Conservation (phyloP, 352 stramenopile genomes). For the Phytophthora vignae region DNA sequence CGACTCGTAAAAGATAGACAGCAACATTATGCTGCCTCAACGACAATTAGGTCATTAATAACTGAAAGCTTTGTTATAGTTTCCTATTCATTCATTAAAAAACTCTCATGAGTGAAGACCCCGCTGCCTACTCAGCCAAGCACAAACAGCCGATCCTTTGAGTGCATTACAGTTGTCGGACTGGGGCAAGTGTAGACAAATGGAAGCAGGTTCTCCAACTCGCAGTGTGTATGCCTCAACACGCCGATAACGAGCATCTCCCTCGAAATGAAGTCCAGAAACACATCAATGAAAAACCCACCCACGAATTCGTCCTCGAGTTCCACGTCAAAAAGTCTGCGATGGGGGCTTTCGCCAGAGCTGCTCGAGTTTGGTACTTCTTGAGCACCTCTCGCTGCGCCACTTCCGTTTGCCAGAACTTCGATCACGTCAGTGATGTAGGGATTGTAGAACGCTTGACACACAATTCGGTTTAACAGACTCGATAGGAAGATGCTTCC, state of each 20-base stretch:
- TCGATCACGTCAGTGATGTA: slow-evolving; percentile 76
- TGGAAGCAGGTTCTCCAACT: slow-evolving; percentile 64
- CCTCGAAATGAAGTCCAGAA: slow-evolving; percentile 50
- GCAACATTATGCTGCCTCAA: background rate
- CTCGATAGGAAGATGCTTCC: slow-evolving; percentile 65
- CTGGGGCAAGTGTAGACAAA: slow-evolving; percentile 74
- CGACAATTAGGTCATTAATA: background rate
- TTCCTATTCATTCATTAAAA: no score
- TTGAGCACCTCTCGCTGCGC: background rate
- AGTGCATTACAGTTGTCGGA: slow-evolving; percentile 51
- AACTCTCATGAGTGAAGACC: no score
- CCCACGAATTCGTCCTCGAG: slow-evolving; percentile 52
- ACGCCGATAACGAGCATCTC: slow-evolving; percentile 64
- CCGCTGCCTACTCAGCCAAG: slow-evolving; percentile 32
- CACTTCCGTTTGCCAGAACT: slow-evolving; percentile 51
- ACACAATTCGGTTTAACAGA: slow-evolving; percentile 71
- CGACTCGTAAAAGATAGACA: slow-evolving; percentile 55
- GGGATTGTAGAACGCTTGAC: slow-evolving; percentile 84
- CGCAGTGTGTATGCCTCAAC: slow-evolving; percentile 42
- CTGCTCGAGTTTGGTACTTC: background rate
- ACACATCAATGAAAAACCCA: slow-evolving; percentile 51
- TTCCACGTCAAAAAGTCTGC: slow-evolving; percentile 47
- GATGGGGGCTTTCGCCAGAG: background rate
- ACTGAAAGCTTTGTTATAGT: background rate
- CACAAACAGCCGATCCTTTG: slow-evolving; percentile 65